A percentile compares a stretch with the other conserved stretches of the same genome.
phyloP scores from a whole-genome alignment of 164 flowering plant species.

The Berberis vulgaris region DNA sequence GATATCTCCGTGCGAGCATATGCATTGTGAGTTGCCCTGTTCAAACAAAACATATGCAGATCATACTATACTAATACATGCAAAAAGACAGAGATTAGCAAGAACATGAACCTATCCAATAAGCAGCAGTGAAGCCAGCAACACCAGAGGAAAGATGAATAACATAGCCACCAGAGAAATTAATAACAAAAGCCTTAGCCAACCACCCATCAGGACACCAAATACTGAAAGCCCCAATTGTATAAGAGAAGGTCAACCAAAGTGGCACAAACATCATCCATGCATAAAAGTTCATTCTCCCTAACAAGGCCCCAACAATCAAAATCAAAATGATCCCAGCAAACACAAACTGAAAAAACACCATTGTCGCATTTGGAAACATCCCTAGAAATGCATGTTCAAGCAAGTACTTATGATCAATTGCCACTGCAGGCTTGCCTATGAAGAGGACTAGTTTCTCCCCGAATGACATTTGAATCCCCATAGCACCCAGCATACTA shows the following conservation, averaged over 20 bases:
- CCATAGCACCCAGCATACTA: constrained; percentile 10
- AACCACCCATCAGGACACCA: constrained; percentile 36
- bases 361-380: constrained; percentile 53
- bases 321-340: constrained; percentile 54
- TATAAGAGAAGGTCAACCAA: constrained; percentile 47
- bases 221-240: constrained; percentile 34
- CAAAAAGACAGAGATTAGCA: neutral
- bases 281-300: constrained; percentile 59
- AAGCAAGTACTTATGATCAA: constrained; percentile 2
- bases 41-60: no score
- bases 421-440: constrained; percentile 1
- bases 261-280: constrained; percentile 72
- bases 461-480: constrained; percentile 7
- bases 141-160: constrained; percentile 12
- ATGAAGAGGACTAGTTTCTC: neutral
- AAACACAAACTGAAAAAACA: constrained; percentile 54
- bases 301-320: constrained; percentile 49
- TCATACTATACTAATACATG: no score
- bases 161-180: constrained; percentile 46
- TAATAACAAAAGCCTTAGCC: constrained; percentile 29
- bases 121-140: constrained; percentile 11
- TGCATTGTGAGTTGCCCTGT: no score
- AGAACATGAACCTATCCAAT: constrained; percentile 1
- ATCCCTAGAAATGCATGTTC: constrained; percentile 18
- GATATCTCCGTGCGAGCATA: no score